These are phyloP conservation scores for Coffea humblotiana DNA, from an alignment of 305 asterid species.

Conservation along the genomic window DNA sequence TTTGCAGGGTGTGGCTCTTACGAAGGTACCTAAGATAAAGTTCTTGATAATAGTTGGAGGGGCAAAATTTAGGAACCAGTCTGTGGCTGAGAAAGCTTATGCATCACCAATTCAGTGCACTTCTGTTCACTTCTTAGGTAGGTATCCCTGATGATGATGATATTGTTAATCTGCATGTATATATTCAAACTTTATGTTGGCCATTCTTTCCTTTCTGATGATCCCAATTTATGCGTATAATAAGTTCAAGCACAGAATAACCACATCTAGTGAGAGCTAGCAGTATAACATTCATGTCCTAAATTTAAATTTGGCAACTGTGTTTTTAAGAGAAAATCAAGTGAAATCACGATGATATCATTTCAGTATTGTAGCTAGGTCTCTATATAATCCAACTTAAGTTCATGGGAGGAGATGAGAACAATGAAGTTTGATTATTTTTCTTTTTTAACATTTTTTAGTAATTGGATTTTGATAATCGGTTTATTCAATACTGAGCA, in stretches of 20 bases:
- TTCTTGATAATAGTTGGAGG: slow-evolving; percentile 76
- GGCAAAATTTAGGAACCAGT: slow-evolving; percentile 55
- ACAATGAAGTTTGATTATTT: background rate
- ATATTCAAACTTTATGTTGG: background rate
- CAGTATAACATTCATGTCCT: background rate
- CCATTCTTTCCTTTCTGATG: background rate
- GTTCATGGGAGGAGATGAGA: background rate
- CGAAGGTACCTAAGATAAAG: slow-evolving; percentile 68
- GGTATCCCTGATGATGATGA: slow-evolving; percentile 18
- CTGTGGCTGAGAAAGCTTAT: slow-evolving; percentile 66
- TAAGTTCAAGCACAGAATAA: background rate
- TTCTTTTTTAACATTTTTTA: background rate
- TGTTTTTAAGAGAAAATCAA: background rate
- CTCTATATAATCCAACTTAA: background rate
- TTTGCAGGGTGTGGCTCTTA: slow-evolving; percentile 72
- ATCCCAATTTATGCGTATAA: background rate
- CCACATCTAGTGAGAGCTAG: background rate
- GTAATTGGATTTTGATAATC: background rate
- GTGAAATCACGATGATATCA: background rate
- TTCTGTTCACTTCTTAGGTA: slow-evolving; percentile 87
- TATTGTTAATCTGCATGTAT: background rate
- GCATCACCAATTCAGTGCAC: slow-evolving; percentile 59
- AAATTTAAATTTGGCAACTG: background rate
- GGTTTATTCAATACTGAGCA: background rate
- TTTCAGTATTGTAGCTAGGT: background rate